Evolutionary conservation across 169 alveolate species (phyloP), one percentile per base, ranked within the genome.

Genomic region (Prorocentrum cordatum): DNA sequence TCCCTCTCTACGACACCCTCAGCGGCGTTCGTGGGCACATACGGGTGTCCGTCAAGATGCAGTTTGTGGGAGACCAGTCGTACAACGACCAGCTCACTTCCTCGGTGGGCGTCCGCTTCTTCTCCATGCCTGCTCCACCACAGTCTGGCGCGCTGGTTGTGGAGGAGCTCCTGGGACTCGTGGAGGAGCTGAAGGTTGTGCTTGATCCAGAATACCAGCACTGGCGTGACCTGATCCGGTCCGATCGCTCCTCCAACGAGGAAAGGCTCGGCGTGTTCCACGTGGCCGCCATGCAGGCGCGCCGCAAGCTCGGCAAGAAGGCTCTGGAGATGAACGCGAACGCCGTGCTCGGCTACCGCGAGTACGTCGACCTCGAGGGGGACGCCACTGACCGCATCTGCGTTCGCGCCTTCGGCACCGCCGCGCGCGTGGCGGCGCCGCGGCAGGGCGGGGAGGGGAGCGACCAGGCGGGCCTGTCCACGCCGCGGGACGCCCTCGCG

Each of bases 221-320:
- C n/a, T 64, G 73, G 73, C 73, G 73, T 2, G 73, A 64, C 73
- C 73, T 64, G 32, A 64, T 64, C 26, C 73, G 73, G 27, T 64
- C 73, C 32, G 73, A 64, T 47, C 73, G 73, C 50, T 64, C 73
- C 29, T 64, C 73, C 73, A 64, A 64, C 47, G 73, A 64, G 33
- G 73, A 64, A 20, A 42, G 73, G 22, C 73, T 64, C 31, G 33
- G 73, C 50, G 73, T 64, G 0, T 64, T 64, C 73, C 73, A 64
- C 73, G 33, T 32, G 12, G 73, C 73, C 32, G 73, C 73, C 45
- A 64, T 64, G 73, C 73, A 47, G 18, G 73, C 73, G 31, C 73
- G 73, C n/a, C 45, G 73, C 6, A 47, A 64, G 47, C 47, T 64
- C 31, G 73, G 73, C 32, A 64, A 64, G 47, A 42, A 64, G 73